phyloP scores from a whole-genome alignment of 2,329 filamentous ascomycete species.

The Raffaelea deltoideospora region DNA sequence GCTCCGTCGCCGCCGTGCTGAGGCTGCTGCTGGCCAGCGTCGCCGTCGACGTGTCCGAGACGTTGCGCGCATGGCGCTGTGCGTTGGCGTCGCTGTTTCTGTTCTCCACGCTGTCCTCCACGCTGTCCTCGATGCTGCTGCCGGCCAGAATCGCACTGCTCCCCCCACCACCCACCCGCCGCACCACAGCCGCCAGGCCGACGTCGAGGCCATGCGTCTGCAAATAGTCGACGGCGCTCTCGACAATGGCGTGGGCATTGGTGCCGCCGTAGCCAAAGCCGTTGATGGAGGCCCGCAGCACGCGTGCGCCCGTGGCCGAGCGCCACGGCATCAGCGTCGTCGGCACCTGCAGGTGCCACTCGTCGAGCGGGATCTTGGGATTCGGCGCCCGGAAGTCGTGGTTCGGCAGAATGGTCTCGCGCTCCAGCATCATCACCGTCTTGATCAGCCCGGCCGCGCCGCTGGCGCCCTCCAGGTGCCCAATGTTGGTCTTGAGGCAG shows the following conservation, averaged over 20 bases:
- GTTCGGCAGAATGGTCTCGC: conserved; percentile 20
- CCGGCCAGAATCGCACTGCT: too few relatives aligned
- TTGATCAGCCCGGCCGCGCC: conserved; percentile 30
- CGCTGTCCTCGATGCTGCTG: too few relatives aligned
- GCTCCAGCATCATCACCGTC: conserved; percentile 21
- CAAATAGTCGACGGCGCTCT: conserved; percentile 18
- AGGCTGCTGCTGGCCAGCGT: too few relatives aligned
- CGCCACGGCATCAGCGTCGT: conserved; percentile 20
- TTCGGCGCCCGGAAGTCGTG: conserved; percentile 29
- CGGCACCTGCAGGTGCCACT: conserved; percentile 21
- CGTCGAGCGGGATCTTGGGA: conserved; percentile 25
- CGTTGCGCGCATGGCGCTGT: too few relatives aligned
- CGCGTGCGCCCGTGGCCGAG: background rate
- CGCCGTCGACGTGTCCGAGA: too few relatives aligned
- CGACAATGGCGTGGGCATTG: conserved; percentile 12
- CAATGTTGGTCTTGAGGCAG: conserved; percentile 24
- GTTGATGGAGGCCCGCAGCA: conserved; percentile 24
- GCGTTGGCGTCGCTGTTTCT: too few relatives aligned
- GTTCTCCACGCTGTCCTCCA: too few relatives aligned
- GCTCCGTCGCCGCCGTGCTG: too few relatives aligned
- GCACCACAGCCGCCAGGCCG: background rate
- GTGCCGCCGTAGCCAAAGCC: conserved; percentile 26
- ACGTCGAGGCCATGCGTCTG: background rate
- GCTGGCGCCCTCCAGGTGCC: conserved; percentile 30
- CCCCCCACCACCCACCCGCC: too few relatives aligned